Evolutionary conservation across 2,329 filamentous ascomycete genomes (phyloP), one percentile per base, ranked within the genome.

Genomic region (Colletotrichum shisoi): DNA sequence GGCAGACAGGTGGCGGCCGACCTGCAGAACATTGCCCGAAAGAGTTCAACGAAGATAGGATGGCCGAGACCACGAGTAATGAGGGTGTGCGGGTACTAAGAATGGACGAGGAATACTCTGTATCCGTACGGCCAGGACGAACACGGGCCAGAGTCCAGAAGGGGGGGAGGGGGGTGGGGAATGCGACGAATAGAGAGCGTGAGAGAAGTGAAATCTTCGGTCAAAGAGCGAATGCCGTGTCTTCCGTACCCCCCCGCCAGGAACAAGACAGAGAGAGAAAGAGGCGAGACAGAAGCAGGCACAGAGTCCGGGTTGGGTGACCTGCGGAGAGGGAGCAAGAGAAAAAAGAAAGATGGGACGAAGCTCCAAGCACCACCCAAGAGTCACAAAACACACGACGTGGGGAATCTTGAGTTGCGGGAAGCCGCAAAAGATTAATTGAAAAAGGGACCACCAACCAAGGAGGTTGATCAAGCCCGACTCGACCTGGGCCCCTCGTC

Each of bases 31-130:
- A 68, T 67, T 51, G 46, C 45, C 56, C 5, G 27, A 39, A 4
- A 61, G 56, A 66, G 57, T 67, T 68, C 40, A 37, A 19, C 17
- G 27, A 65, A 68, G 56, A 63, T 69, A 57, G 45, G 67, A 69
- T 51, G 59, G 63, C 63, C 59, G 48, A 69, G 59, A 58, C 54
- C 49, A 12, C 48, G 49, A 65, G 65, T 65, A 67, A 64, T 64
- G 61, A 64, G 57, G 58, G 52, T 58, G 61, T 67, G 67, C 62
- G 52, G 66, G 27, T 48, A 53, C 64, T 49, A 59, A 61, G 57
- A 54, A 66, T 46, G 48, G 62, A 59, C 48, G 62, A 57, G 57
- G 59, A 19, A 45, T 40, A n/a, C n/a, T n/a, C n/a, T n/a, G n/a
- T n/a, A n/a, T n/a, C n/a, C n/a, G n/a, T n/a, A 39, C 17, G 61